Percentiles rank a stretch among this genome's conserved stretches.
These are phyloP conservation scores for Populus tremula DNA, from an alignment of 345 rosid genomes.

Conservation along the genomic window DNA sequence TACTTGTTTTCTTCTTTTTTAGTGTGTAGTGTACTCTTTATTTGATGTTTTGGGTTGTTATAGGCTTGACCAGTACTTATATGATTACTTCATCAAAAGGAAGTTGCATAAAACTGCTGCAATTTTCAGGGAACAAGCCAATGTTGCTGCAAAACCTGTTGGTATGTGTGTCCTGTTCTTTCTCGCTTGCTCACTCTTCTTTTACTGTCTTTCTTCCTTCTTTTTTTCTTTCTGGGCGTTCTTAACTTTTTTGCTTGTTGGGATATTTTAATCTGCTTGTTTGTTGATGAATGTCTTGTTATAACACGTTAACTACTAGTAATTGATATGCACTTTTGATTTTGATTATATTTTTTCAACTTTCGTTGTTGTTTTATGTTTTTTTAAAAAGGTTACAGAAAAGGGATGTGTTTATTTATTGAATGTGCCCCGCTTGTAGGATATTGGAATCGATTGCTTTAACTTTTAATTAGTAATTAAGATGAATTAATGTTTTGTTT, in stretches of 20 bases:
- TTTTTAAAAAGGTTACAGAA: too few species aligned
- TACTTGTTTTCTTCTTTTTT: background rate
- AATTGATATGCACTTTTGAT: too few species aligned
- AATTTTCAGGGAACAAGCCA: slow-evolving; percentile 29
- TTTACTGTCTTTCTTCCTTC: background rate
- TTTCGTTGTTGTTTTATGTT: too few species aligned
- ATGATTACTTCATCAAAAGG: slow-evolving; percentile 38
- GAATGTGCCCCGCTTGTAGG: too few species aligned
- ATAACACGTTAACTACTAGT: too few species aligned
- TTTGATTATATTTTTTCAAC: too few species aligned
- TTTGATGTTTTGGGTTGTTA: background rate
- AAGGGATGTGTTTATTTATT: too few species aligned
- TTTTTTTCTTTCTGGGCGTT: background rate
- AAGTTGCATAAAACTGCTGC: slow-evolving; percentile 33
- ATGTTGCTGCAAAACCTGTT: slow-evolving; percentile 19
- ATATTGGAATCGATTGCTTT: too few species aligned
- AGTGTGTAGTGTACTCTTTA: background rate
- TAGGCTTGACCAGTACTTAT: slow-evolving; percentile 39
- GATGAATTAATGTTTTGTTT: background rate
- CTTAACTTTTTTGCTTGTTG: background rate
- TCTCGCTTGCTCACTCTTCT: background rate
- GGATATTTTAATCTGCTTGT: too few species aligned
- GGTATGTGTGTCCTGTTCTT: slow-evolving; percentile 11
- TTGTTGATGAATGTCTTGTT: too few species aligned
- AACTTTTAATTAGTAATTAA: too few species aligned